Conservation (phyloP, 768 basidiomycete genomes). For the Macrolepiota albuminosa region DNA sequence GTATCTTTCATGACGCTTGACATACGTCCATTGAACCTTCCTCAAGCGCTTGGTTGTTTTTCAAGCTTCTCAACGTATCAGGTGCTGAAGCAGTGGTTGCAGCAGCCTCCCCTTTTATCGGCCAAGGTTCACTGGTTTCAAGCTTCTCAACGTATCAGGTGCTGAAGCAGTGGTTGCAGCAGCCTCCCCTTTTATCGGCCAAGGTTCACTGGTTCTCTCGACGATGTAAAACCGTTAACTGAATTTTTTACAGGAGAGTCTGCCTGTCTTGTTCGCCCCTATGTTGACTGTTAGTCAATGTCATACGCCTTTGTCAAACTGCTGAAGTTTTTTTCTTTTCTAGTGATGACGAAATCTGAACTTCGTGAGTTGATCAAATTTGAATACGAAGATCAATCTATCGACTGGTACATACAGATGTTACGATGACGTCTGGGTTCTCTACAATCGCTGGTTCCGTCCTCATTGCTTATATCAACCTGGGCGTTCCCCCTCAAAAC, state of each 20-base stretch:
- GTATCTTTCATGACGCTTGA: background rate
- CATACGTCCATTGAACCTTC: background rate
- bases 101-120: constrained; percentile 90
- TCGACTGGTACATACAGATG: constrained; percentile 30
- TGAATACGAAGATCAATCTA: background rate
- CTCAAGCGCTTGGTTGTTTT: constrained; percentile 85
- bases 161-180: constrained; percentile 92
- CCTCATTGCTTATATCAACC: constrained; percentile 73
- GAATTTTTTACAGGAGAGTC: constrained; percentile 47
- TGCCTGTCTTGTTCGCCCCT: constrained; percentile 80
- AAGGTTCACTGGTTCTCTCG: constrained; percentile 38
- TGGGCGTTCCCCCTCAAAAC: constrained; percentile 76
- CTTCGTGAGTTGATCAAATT: constrained; percentile 40
- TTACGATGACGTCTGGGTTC: constrained; percentile 90
- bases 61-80: constrained; percentile 87
- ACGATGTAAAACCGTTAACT: background rate
- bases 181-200: constrained; percentile 91
- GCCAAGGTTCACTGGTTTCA: no score
- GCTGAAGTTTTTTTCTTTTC: background rate
- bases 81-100: constrained; percentile 94
- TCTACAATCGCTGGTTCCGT: constrained; percentile 93
- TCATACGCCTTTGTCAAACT: constrained; percentile 1
- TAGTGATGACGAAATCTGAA: constrained; percentile 79
- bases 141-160: constrained; percentile 87
- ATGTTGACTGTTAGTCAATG: constrained; percentile 52